These are phyloP conservation scores for Vicia villosa DNA, from an alignment of 306 rosid species.

Conservation along the genomic window DNA sequence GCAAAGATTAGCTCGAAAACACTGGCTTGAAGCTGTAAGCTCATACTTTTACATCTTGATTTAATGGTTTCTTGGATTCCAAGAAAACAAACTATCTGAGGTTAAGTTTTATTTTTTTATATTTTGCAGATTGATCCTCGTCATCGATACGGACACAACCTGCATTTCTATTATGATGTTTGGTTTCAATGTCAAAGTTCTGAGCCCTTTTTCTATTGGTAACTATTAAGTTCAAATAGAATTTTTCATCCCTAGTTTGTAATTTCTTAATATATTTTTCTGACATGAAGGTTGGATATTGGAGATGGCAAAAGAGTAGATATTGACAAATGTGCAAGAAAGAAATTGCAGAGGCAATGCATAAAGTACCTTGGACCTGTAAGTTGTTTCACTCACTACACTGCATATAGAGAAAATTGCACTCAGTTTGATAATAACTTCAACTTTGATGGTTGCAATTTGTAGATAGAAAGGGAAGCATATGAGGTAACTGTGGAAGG, in stretches of 20 bases:
- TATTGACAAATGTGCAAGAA: constrained; percentile 55
- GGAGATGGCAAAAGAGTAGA: constrained; percentile 75
- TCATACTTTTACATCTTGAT: constrained; percentile 4
- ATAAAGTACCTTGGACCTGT: constrained; percentile 86
- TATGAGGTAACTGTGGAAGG: constrained; percentile 65
- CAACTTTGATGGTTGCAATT: constrained; percentile 32
- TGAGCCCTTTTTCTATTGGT: constrained; percentile 91
- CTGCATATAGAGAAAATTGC: neutral
- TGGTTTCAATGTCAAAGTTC: constrained; percentile 70
- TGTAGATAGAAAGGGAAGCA: constrained; percentile 71
- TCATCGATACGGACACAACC: constrained; percentile 91
- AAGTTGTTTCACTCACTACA: constrained; percentile 36
- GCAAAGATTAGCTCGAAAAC: constrained; percentile 70
- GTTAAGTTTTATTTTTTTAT: constrained; percentile 18
- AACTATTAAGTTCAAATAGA: constrained; percentile 6
- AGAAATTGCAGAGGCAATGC: constrained; percentile 55
- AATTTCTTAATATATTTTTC: constrained; percentile 15
- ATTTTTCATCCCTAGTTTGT: neutral
- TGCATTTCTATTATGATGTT: constrained; percentile 69
- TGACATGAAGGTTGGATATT: constrained; percentile 74
- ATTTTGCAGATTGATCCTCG: constrained; percentile 80
- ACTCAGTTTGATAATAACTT: neutral
- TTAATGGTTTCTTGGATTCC: constrained; percentile 22
- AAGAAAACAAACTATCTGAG: constrained; percentile 5
- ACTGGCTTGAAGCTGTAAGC: constrained; percentile 97